These are phyloP conservation scores for Chaetothyriales sp. DNA, from an alignment of 2,329 filamentous ascomycete species.

Conservation along the genomic window DNA sequence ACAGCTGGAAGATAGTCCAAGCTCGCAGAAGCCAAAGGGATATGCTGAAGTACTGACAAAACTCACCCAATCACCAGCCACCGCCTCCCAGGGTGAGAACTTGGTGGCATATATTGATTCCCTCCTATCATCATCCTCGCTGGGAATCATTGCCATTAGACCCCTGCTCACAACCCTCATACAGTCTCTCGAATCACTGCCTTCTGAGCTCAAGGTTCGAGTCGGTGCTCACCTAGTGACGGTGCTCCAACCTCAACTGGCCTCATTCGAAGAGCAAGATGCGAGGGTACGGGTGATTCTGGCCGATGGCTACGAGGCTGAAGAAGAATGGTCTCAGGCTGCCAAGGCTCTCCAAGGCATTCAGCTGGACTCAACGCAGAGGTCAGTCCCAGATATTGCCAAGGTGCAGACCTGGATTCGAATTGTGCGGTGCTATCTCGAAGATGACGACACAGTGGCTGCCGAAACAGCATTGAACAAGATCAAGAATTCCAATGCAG, in stretches of 20 bases:
- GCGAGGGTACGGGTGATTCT: constrained; percentile 64
- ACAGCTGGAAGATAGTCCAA: constrained; percentile 25
- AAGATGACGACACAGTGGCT: constrained; percentile 75
- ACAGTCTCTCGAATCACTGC: constrained; percentile 40
- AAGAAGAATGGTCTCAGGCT: constrained; percentile 66
- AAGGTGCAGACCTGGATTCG: constrained; percentile 81
- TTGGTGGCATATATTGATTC: constrained; percentile 46
- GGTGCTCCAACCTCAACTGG: constrained; percentile 48
- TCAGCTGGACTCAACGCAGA: constrained; percentile 75
- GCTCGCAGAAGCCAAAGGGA: constrained; percentile 37
- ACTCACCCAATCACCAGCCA: constrained; percentile 34
- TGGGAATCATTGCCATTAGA: constrained; percentile 63
- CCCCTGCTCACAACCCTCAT: constrained; percentile 58
- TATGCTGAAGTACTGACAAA: constrained; percentile 44
- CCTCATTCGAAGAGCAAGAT: constrained; percentile 74
- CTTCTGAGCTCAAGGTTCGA: constrained; percentile 50
- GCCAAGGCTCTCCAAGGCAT: constrained; percentile 69
- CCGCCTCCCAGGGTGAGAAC: constrained; percentile 20
- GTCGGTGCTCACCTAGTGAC: constrained; percentile 60
- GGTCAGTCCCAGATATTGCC: constrained; percentile 64
- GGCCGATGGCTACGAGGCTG: constrained; percentile 65
- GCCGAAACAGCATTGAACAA: constrained; percentile 86
- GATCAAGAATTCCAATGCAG: constrained; percentile 72
- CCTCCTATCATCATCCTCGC: constrained; percentile 44
- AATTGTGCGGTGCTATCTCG: constrained; percentile 84